Conservation (phyloP, 495 filamentous ascomycete genomes). For the Hypoxylon lienhwacheense region DNA sequence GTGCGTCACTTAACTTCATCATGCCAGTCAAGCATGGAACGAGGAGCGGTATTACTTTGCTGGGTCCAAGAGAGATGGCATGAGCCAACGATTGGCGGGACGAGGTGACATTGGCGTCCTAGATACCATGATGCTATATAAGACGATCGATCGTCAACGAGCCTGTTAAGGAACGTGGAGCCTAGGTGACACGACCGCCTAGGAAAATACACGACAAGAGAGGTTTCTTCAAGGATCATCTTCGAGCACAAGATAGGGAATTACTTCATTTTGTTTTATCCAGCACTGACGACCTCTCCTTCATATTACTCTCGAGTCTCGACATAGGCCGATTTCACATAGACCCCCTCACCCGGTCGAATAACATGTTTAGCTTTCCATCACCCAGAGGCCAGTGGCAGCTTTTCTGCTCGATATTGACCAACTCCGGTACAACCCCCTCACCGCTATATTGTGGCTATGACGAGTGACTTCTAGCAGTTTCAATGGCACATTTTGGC, state of each 20-base stretch:
- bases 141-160: constrained; percentile 20
- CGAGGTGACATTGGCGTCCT: background rate
- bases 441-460: constrained; percentile 26
- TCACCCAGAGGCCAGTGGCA: constrained; percentile 28
- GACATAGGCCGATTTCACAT: constrained; percentile 12
- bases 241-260: background rate
- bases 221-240: constrained; percentile 3
- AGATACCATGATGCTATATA: constrained; percentile 20
- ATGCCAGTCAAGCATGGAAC: background rate
- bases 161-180: constrained; percentile 2
- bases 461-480: constrained; percentile 22
- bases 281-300: background rate
- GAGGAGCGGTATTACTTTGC: background rate
- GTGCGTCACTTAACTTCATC: background rate
- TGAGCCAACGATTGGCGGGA: constrained; percentile 8
- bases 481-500: constrained; percentile 41
- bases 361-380: constrained; percentile 15
- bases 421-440: constrained; percentile 23
- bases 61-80: background rate
- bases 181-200: constrained; percentile 1
- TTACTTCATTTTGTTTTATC: constrained; percentile 4
- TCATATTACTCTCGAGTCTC: constrained; percentile 1
- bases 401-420: constrained; percentile 23
- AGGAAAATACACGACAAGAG: background rate
- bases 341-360: constrained; percentile 7